Base-by-base conservation (phyloP, 352 stramenopile genomes). In the Elongisporangium prolatum region DNA sequence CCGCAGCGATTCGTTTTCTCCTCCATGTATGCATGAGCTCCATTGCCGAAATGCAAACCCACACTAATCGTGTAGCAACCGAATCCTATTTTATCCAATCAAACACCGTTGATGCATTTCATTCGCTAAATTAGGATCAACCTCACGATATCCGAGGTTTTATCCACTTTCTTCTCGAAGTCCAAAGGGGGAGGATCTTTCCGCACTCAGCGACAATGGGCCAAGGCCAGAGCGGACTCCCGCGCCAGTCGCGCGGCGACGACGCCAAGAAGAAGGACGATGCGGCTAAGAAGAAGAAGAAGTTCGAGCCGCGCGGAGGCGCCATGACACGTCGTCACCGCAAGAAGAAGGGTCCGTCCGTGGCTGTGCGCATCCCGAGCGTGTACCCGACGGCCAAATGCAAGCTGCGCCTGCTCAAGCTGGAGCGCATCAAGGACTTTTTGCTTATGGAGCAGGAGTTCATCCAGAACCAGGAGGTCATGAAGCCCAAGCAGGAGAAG, bases 361-460 rank as follows among this genome's bases (percentile, higher is more conserved):
- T 84, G 18, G 89, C 90, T 2, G 88, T 97, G 48, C 85, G 88
- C 40, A 97, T 97, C 64, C 90, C 92, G 52, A 71, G 77, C 65
- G 95, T 98, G 53, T 97, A 97, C 54, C 98, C 98, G 21, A 99
- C 91, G 24, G 93, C 95, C 8, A 99, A 99, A 71, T 99, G 98
- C 84, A 99, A 99, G 77, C 84, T 99, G 38, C 91, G 98, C 10
- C 72, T 99, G 72, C 87, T 99, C 60, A 99, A 99, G 78, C 81
- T 99, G 71, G 97, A 99, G 68, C 93, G 98, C 51, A 98, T 99
- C 65, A 99, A 99, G 77, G 98, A 99, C 77, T 99, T 99, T 70
- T 68, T 99, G 65, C 80, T 99, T 24, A 98, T 99, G 86, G 98
- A 99, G 74, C 92, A 99, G 69, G 98, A 99, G 74, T 99, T 99